These are phyloP conservation scores for Colletotrichum scovillei DNA, from an alignment of 2,329 filamentous ascomycete species.

Conservation along the genomic window DNA sequence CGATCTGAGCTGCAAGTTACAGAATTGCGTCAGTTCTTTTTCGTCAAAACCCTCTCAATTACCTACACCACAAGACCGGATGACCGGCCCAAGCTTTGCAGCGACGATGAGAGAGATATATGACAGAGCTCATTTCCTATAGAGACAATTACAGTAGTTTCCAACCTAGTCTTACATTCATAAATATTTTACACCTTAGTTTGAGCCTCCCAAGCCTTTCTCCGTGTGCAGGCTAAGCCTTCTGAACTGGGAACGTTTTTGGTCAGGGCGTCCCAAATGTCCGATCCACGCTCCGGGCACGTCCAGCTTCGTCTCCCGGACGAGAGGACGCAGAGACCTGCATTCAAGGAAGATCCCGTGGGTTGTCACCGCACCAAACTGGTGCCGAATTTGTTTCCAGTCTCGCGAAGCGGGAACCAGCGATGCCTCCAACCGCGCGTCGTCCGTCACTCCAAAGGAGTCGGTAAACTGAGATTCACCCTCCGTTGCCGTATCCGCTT, in stretches of 20 bases:
- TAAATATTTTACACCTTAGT: constrained; percentile 1
- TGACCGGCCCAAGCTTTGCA: not conserved
- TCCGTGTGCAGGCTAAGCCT: not conserved
- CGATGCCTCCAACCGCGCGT: constrained; percentile 11
- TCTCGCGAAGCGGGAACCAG: constrained; percentile 37
- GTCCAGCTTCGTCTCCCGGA: constrained; percentile 58
- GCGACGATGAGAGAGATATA: not conserved
- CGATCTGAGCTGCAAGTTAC: constrained; percentile 17
- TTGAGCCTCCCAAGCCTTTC: not conserved
- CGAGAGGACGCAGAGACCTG: too few species aligned
- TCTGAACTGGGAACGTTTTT: not conserved
- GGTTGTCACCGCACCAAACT: constrained; percentile 74
- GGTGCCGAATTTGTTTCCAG: constrained; percentile 44
- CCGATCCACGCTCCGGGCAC: constrained; percentile 53
- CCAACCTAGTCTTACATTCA: not conserved
- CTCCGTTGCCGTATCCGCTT: constrained; percentile 27
- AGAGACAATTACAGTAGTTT: not conserved
- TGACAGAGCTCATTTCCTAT: not conserved
- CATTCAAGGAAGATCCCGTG: constrained; percentile 65
- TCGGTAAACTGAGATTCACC: constrained; percentile 36
- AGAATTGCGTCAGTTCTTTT: constrained; percentile 27
- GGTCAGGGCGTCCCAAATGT: not conserved
- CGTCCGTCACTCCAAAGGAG: constrained; percentile 48
- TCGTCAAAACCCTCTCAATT: not conserved
- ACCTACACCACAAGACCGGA: not conserved